Conservation (phyloP, 75 land plant species). For the Pseudotsuga menziesii region DNA sequence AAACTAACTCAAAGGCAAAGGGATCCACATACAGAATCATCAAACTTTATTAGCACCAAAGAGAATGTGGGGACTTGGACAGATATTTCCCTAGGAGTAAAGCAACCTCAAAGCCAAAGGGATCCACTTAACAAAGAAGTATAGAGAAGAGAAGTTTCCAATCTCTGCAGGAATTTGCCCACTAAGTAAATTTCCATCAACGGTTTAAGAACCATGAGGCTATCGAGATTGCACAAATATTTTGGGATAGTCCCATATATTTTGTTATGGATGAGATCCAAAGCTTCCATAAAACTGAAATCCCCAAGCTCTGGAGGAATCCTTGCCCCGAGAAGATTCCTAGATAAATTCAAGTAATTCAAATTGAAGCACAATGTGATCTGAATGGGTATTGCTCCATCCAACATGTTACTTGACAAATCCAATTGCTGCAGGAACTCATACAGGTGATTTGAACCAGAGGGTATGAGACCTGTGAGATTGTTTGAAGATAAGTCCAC, state of each 20-base stretch:
- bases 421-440: slow-evolving; percentile 51
- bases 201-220: slow-evolving; percentile 45
- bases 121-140: slow-evolving; percentile 8
- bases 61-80: too few relatives aligned
- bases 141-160: slow-evolving; percentile 68
- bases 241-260: slow-evolving; percentile 67
- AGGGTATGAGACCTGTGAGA: slow-evolving; percentile 34
- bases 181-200: slow-evolving; percentile 62
- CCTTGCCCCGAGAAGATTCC: slow-evolving; percentile 46
- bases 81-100: background rate
- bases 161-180: slow-evolving; percentile 77
- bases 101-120: background rate
- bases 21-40: too few relatives aligned
- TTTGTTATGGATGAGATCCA: slow-evolving; percentile 65
- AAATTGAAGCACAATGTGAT: slow-evolving; percentile 53
- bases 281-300: slow-evolving; percentile 37
- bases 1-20: too few relatives aligned
- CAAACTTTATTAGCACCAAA: too few relatives aligned
- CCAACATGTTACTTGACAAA: slow-evolving; percentile 53
- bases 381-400: slow-evolving; percentile 59
- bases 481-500: slow-evolving; percentile 42
- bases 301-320: slow-evolving; percentile 69
- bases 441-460: slow-evolving; percentile 16
- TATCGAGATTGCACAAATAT: slow-evolving; percentile 49
- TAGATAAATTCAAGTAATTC: slow-evolving; percentile 61